Conservation (phyloP, 202 grass and related monocot genomes). For the Digitaria exilis region DNA sequence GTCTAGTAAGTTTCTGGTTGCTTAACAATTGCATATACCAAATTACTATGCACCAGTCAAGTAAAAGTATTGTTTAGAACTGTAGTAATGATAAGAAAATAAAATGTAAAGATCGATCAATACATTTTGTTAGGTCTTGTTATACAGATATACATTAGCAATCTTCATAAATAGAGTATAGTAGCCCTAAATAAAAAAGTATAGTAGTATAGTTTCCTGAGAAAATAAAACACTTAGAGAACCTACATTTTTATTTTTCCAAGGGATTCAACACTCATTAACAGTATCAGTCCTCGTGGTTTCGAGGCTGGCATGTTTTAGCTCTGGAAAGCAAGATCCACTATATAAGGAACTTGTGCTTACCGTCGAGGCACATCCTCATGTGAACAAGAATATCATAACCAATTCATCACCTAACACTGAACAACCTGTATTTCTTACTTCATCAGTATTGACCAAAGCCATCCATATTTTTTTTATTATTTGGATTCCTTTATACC, state of each 20-base stretch:
- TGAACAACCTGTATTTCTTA: neutral
- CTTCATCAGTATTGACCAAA: neutral
- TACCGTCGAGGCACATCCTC: slow-evolving; percentile 5
- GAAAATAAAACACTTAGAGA: neutral
- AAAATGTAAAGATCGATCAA: neutral
- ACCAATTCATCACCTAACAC: neutral
- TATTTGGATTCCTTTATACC: neutral
- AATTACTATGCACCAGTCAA: neutral
- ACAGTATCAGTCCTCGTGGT: neutral
- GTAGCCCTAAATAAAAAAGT: too few species aligned
- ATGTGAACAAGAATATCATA: neutral
- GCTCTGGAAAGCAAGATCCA: slow-evolving; percentile 26
- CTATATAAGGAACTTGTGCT: slow-evolving; percentile 12
- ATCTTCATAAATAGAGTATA: neutral
- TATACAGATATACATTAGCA: neutral
- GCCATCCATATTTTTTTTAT: neutral
- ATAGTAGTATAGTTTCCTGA: neutral
- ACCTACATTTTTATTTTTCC: neutral
- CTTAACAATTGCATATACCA: neutral
- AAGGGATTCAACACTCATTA: neutral
- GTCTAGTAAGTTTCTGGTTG: neutral
- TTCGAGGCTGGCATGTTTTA: neutral
- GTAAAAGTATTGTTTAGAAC: neutral
- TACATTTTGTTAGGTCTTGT: neutral
- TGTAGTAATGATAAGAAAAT: neutral